phyloP scores from a whole-genome alignment of 139 green algal species.

The Limnomonas spitsbergensis region DNA sequence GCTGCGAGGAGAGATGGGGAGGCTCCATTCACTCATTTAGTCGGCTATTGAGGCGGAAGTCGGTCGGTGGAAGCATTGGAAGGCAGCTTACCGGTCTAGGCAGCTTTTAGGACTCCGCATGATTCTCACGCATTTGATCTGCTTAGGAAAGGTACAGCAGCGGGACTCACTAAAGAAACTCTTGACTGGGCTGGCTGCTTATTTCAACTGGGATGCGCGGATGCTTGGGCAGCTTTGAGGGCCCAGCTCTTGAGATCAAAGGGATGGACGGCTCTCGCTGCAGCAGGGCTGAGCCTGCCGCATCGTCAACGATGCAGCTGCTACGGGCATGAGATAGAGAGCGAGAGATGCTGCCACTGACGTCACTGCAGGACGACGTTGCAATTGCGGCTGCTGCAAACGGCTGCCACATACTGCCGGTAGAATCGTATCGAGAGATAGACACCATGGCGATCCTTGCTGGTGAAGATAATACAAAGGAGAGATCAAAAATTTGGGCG shows the following conservation, averaged over 20 bases:
- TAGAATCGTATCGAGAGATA: no score
- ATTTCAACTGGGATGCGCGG: constrained; percentile 26
- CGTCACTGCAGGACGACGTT: no score
- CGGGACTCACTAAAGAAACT: constrained; percentile 23
- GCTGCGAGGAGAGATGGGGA: constrained; percentile 13
- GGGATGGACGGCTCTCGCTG: not conserved
- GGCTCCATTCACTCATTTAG: no score
- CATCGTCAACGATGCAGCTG: not conserved
- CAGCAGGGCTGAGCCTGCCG: not conserved
- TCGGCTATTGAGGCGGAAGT: no score
- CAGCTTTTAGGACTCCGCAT: not conserved
- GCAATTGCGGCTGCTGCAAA: no score
- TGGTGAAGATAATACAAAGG: no score
- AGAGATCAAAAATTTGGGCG: no score
- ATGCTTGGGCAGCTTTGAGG: no score
- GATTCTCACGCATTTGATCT: not conserved
- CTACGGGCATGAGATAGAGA: not conserved
- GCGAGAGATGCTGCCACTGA: no score
- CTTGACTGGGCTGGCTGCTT: constrained; percentile 31
- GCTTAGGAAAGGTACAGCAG: not conserved
- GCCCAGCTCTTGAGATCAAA: not conserved
- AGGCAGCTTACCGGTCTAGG: not conserved
- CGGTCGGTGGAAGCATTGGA: not conserved
- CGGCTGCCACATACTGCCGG: no score
- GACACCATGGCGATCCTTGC: no score